These are phyloP conservation scores for Spergularia bocconei DNA, from an alignment of 148 eudicot species.

Conservation along the genomic window DNA sequence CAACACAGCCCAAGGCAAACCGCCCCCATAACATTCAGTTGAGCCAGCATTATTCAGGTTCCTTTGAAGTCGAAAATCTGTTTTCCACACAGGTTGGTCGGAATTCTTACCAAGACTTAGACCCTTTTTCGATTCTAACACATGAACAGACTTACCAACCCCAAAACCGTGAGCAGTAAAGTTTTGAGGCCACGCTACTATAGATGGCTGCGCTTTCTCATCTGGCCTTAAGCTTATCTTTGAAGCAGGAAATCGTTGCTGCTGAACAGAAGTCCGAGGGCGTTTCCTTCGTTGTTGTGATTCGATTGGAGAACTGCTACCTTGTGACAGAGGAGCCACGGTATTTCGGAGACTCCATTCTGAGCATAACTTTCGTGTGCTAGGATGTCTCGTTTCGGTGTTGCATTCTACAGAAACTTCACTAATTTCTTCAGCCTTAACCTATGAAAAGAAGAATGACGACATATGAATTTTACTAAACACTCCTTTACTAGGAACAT, in stretches of 20 bases:
- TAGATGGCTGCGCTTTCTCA: background rate
- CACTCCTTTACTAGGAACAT: too few species aligned
- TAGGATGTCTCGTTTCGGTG: slow-evolving; percentile 1
- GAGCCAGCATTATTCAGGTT: background rate
- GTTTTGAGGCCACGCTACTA: slow-evolving; percentile 17
- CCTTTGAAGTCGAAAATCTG: background rate
- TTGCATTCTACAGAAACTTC: background rate
- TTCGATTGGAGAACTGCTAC: slow-evolving; percentile 19
- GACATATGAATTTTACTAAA: background rate
- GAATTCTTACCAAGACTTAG: background rate
- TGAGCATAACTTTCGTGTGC: background rate
- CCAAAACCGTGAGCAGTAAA: slow-evolving; percentile 1
- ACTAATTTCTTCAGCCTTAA: slow-evolving; percentile 12
- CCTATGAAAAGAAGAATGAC: slow-evolving; percentile 11
- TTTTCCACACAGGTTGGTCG: background rate
- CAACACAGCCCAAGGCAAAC: background rate
- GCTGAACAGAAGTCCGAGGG: slow-evolving; percentile 22
- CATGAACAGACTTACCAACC: slow-evolving; percentile 10
- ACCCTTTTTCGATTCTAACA: slow-evolving; percentile 15
- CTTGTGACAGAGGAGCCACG: slow-evolving; percentile 4
- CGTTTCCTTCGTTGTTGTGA: slow-evolving; percentile 30
- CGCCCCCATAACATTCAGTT: background rate
- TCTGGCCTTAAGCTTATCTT: background rate
- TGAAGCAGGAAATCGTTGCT: slow-evolving; percentile 14
- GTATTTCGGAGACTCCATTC: background rate